Conservation (phyloP, 2,329 filamentous ascomycete species). For the Hypoxylon sp. region DNA sequence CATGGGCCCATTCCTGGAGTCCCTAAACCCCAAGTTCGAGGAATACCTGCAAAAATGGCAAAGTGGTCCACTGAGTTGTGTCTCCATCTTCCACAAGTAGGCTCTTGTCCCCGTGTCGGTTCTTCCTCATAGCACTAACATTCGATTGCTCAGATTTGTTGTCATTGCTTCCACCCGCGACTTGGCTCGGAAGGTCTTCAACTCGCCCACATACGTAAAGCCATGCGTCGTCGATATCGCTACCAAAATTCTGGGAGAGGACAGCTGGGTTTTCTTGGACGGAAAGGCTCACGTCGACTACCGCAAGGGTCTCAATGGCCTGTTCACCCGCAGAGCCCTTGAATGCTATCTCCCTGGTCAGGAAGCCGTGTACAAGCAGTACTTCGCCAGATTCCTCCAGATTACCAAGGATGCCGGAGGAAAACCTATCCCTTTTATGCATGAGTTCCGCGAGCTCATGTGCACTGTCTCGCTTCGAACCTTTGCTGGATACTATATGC, state of each 20-base stretch:
- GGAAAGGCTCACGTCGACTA: slow-evolving; percentile 96
- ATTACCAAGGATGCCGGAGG: slow-evolving; percentile 79
- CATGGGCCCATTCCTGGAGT: slow-evolving; percentile 96
- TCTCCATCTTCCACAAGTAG: slow-evolving; percentile 99
- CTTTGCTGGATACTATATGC: slow-evolving; percentile 97
- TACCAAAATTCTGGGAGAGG: slow-evolving; percentile 89
- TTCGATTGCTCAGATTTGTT: slow-evolving; percentile 78
- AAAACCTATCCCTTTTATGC: slow-evolving; percentile 89
- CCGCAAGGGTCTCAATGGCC: slow-evolving; percentile 93
- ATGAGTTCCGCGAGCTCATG: slow-evolving; percentile 93
- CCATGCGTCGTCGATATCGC: slow-evolving; percentile 96
- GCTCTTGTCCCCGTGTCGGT: slow-evolving; percentile 49
- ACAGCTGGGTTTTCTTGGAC: slow-evolving; percentile 98
- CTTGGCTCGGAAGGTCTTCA: slow-evolving; percentile 96
- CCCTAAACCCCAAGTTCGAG: slow-evolving; percentile 90
- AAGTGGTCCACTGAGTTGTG: slow-evolving; percentile 92
- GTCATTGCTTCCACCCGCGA: slow-evolving; percentile 96
- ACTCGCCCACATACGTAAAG: slow-evolving; percentile 91
- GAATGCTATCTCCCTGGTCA: slow-evolving; percentile 91
- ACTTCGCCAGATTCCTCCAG: slow-evolving; percentile 84
- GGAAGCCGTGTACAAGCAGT: slow-evolving; percentile 90
- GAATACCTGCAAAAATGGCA: slow-evolving; percentile 94
- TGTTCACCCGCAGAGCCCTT: slow-evolving; percentile 93
- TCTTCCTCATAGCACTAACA: slow-evolving; percentile 5
- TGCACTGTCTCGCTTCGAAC: slow-evolving; percentile 94